Evolutionary conservation across 345 rosid genomes (phyloP), one percentile per base, ranked within the genome.

Genomic region (Brassica juncea): DNA sequence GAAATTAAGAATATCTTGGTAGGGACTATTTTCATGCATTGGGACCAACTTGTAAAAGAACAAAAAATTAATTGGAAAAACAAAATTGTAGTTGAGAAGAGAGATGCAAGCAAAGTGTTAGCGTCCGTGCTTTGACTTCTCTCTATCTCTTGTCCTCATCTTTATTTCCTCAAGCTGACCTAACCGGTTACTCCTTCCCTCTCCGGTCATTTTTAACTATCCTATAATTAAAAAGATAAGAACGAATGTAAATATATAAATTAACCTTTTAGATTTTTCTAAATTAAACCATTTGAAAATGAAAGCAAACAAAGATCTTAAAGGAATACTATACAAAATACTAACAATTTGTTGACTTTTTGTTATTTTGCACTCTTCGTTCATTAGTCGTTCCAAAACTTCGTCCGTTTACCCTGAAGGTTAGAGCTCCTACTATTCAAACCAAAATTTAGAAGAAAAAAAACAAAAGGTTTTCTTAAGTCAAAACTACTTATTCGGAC

Each of bases 101-200:
- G 65, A 66, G 69, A 61, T 28, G 71, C 27, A 80, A 57, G 57
- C 55, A 52, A 80, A 62, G 76, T 74, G 83, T 80, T 79, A 70
- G 70, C 83, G 61, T 80, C 83, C 80, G 80, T 80, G 80, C 68
- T 75, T 80, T 74, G 83, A 80, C 83, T 75, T 80, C 54, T 74
- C 2, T 54, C 30, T 6, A 7, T 44, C 30, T 69, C 71, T 70
- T 80, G 83, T 63, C 80, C 79, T 72, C 77, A 42, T 72, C 73
- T 72, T 78, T 37, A 55, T 65, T 60, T 52, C 59, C 49, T 6
- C 68, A 60, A 60, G 78, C 82, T 75, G 79, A 80, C 83, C 76
- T 70, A 74, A 80, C 83, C 83, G 83, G 79, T 80, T 10, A 12
- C 54, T 6, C 60, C 49, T 55, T 67, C 54, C 16, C 37, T 16